A percentile compares a stretch with the other conserved stretches of the same genome.
phyloP scores from a whole-genome alignment of 495 filamentous ascomycete species.

The Tuber microsphaerosporum region DNA sequence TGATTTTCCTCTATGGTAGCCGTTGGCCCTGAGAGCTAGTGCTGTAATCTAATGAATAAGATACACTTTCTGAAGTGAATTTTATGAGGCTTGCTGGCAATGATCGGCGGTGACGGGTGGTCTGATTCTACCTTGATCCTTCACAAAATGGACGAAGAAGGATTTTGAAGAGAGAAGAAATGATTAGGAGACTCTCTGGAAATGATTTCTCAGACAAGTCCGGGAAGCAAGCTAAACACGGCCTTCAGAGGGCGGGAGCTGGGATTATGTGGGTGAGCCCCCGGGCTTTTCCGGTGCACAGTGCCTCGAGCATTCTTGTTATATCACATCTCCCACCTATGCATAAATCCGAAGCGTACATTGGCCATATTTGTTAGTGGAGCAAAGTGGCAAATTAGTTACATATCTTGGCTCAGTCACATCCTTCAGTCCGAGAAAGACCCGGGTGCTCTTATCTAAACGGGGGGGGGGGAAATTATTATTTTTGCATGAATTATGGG shows the following conservation, averaged over 20 bases:
- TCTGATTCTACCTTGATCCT: background rate
- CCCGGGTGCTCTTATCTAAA: background rate
- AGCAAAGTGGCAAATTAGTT: background rate
- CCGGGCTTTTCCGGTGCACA: background rate
- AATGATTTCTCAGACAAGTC: background rate
- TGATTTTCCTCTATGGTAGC: background rate
- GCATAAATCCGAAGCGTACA: background rate
- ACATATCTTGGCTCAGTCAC: background rate
- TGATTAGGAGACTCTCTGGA: background rate
- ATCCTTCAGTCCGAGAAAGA: background rate
- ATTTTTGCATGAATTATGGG: background rate
- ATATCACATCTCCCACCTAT: background rate
- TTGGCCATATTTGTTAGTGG: background rate
- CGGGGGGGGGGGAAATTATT: background rate
- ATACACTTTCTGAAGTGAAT: background rate
- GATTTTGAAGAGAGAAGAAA: background rate
- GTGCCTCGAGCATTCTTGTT: background rate
- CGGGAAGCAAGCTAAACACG: background rate
- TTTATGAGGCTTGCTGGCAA: background rate
- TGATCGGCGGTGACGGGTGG: background rate
- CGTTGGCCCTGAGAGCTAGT: background rate
- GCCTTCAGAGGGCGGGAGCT: background rate
- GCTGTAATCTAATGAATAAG: background rate
- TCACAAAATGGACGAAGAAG: background rate
- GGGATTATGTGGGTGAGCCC: background rate